phyloP scores from a whole-genome alignment of 1,284 basidiomycete genomes.

The Cystobasidium slooffiae region DNA sequence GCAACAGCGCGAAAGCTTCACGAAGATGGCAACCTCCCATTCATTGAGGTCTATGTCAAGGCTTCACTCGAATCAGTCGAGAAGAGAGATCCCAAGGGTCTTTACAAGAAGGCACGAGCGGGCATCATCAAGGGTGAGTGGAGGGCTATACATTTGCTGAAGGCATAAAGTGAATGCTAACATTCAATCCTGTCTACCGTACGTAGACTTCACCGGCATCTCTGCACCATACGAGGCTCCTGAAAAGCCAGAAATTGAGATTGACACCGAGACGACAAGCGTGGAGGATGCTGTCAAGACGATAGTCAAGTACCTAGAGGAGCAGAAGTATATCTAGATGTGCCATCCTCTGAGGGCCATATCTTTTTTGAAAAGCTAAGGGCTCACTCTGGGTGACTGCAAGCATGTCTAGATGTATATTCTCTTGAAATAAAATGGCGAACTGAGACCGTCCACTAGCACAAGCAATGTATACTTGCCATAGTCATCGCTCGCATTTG shows the following conservation, averaged over 20 bases:
- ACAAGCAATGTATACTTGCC: no score
- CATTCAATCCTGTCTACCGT: neutral
- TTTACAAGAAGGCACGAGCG: constrained; percentile 95
- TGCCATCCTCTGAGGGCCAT: neutral
- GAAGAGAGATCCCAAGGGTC: constrained; percentile 91
- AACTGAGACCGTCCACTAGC: no score
- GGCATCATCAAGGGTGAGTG: constrained; percentile 90
- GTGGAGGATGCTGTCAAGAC: constrained; percentile 78
- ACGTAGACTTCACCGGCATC: constrained; percentile 91
- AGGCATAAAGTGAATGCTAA: neutral
- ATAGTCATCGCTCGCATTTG: no score
- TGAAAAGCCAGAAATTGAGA: constrained; percentile 83
- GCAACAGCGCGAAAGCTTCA: constrained; percentile 83
- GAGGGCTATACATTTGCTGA: neutral
- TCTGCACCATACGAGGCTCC: constrained; percentile 97
- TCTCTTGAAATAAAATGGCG: no score
- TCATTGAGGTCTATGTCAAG: constrained; percentile 94
- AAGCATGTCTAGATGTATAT: neutral
- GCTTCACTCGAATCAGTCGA: constrained; percentile 88
- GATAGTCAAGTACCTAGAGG: constrained; percentile 79
- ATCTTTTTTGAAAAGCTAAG: no score
- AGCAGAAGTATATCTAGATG: constrained; percentile 55
- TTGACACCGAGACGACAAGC: constrained; percentile 80
- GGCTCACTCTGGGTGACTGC: no score
- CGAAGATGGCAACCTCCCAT: constrained; percentile 69